Base-by-base conservation (phyloP, 2,329 filamentous ascomycete species). In the Cercospora janseana region DNA sequence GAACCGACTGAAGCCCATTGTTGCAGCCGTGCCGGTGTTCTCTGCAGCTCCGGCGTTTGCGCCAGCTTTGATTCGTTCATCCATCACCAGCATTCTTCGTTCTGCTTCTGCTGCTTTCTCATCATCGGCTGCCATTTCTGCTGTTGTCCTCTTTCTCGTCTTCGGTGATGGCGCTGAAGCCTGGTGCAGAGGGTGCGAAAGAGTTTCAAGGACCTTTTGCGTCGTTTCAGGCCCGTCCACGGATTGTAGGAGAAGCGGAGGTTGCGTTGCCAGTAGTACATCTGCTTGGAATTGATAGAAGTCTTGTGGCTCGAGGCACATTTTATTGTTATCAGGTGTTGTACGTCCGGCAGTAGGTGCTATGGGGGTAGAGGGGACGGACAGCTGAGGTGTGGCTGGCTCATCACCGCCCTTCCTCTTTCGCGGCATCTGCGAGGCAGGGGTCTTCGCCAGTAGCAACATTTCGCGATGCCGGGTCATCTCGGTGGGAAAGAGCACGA, bases 121-220 rank as follows among this genome's bases (percentile, higher is more conserved):
- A 71, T 98, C 91, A 64, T 98, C 93, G 6, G 92, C 92, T 6
- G 89, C 93, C 74, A 97, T 82, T 66, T 98, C 92, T 6, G 93
- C 93, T 13, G 94, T 85, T 0, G 93, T 98, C 55, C 92, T 83
- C 76, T 98, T 97, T 50, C 93, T 79, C 6, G 85, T 85, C 76
- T 95, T 96, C 3, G 90, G 90, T 53, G 86, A 80, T 0, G 93
- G 92, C 7, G 89, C 85, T 34, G 82, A 76, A 42, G 86, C 81
- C 23, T 82, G 80, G 67, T 96, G 88, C 49, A 89, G 82, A 5
- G 90, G 86, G 66, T 94, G 87, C 15, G 81, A 78, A 60, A 92
- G 75, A 13, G 79, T 75, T 23, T 88, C 82, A 3, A 97, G 76
- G 3, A 94, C 76, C 8, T 77, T 76, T 40, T 90, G 84, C 1